A percentile compares a stretch with the other conserved stretches of the same genome.
These are phyloP conservation scores for Epichloe brachyelytri DNA, from an alignment of 2,329 filamentous ascomycete genomes.

Conservation along the genomic window DNA sequence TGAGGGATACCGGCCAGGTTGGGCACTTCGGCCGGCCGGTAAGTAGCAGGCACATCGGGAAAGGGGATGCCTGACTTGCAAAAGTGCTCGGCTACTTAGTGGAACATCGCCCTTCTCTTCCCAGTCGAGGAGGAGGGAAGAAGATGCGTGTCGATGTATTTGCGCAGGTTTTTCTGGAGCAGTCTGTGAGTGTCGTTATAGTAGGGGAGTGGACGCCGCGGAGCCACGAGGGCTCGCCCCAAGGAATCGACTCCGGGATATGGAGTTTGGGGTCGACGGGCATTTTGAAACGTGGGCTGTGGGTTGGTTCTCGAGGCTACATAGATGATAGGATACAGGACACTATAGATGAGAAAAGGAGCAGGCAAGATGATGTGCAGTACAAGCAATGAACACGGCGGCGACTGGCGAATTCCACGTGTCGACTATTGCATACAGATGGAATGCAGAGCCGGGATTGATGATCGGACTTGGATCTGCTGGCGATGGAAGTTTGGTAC, in stretches of 20 bases:
- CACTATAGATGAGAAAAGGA: no score
- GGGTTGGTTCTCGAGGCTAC: no score
- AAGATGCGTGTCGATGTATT: conserved; percentile 46
- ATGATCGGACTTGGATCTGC: not conserved
- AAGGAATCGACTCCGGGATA: conserved; percentile 9
- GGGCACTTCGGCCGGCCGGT: conserved; percentile 16
- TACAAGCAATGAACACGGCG: not conserved
- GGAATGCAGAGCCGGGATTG: not conserved
- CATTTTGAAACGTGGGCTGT: conserved; percentile 1
- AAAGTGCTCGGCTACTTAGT: conserved; percentile 23
- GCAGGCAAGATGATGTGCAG: not conserved
- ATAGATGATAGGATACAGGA: no score
- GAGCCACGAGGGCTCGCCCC: conserved; percentile 18
- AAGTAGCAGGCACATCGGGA: conserved; percentile 21
- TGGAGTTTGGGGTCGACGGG: conserved; percentile 11
- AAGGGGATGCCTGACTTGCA: conserved; percentile 26
- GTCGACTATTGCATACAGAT: not conserved
- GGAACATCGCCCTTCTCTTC: conserved; percentile 43
- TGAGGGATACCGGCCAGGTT: conserved; percentile 30
- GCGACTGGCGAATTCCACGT: not conserved
- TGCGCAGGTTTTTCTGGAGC: conserved; percentile 42
- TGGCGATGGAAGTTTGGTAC: not conserved
- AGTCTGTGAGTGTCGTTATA: conserved; percentile 48
- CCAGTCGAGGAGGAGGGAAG: conserved; percentile 50
- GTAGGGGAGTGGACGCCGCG: conserved; percentile 29